Conservation (phyloP, 371 early-diverging fungal genomes). For the Apophysomyces ossiformis region DNA sequence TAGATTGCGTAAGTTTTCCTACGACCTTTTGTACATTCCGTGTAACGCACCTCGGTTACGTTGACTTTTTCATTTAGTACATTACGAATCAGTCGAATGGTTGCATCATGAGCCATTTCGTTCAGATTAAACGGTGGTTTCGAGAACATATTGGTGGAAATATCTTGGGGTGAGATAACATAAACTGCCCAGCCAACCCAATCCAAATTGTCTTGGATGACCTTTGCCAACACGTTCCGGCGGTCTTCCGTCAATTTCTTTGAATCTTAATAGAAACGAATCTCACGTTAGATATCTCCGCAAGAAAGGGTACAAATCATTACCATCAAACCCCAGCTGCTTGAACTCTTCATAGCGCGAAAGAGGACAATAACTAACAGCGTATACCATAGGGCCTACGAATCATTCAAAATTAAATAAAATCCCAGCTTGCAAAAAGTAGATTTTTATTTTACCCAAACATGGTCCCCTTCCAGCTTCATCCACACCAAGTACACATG, state of each 20-base stretch:
- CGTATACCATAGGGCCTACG: conserved; percentile 96
- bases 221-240: conserved; percentile 72
- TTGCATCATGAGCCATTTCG: conserved; percentile 92
- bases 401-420: background rate
- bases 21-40: background rate
- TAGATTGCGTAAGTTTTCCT: conserved; percentile 23
- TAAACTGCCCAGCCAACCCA: conserved; percentile 88
- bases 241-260: conserved; percentile 82
- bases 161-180: conserved; percentile 86
- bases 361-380: conserved; percentile 77
- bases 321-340: conserved; percentile 83
- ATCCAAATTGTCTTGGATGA: conserved; percentile 61
- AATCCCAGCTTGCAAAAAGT: background rate
- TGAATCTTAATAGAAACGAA: conserved; percentile 66
- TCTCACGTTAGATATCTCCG: too few species aligned
- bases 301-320: background rate
- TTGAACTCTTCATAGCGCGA: conserved; percentile 67
- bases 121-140: conserved; percentile 94
- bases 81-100: conserved; percentile 79
- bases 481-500: conserved; percentile 94
- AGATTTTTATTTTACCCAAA: conserved; percentile 61
- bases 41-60: conserved; percentile 66
- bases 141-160: conserved; percentile 86
- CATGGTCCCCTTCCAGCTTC: conserved; percentile 99
- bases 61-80: conserved; percentile 69